phyloP scores from a whole-genome alignment of 768 basidiomycete genomes.

The Xerocomellus chrysenteron region DNA sequence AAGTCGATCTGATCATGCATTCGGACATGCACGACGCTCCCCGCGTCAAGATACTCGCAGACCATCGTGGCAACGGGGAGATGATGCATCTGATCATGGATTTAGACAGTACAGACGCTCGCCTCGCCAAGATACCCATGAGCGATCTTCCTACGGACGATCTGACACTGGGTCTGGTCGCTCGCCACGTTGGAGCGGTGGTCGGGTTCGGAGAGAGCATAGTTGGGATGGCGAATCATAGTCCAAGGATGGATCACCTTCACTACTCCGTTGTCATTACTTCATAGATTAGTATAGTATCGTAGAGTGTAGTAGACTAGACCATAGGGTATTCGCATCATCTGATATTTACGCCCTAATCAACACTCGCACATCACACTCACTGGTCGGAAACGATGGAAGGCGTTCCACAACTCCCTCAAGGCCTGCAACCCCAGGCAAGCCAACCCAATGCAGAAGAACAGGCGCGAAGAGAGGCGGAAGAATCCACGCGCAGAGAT shows the following conservation, averaged over 20 bases:
- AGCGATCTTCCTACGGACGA: constrained; percentile 2
- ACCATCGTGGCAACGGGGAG: constrained; percentile 1
- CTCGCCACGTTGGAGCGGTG: neutral
- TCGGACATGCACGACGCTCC: neutral
- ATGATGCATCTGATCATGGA: neutral
- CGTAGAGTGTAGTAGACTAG: neutral
- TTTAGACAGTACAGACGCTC: neutral
- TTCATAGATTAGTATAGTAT: constrained; percentile 5
- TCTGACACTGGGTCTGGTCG: constrained; percentile 4
- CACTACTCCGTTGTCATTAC: constrained; percentile 1
- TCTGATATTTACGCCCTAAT: neutral
- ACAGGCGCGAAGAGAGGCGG: constrained; percentile 55
- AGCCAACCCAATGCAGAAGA: constrained; percentile 55
- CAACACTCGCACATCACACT: neutral
- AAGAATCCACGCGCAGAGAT: constrained; percentile 76
- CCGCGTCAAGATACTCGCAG: constrained; percentile 1
- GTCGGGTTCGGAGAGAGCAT: constrained; percentile 3
- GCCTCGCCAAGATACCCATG: constrained; percentile 3
- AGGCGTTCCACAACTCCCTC: constrained; percentile 25
- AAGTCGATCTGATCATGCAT: neutral
- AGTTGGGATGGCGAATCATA: constrained; percentile 3
- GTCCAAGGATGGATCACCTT: neutral
- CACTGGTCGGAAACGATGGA: constrained; percentile 20
- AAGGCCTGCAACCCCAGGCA: constrained; percentile 28
- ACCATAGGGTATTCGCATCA: neutral